A percentile compares a stretch with the other conserved stretches of the same genome.
phyloP scores from a whole-genome alignment of 768 basidiomycete species.

The Tricholoma bakamatsutake region DNA sequence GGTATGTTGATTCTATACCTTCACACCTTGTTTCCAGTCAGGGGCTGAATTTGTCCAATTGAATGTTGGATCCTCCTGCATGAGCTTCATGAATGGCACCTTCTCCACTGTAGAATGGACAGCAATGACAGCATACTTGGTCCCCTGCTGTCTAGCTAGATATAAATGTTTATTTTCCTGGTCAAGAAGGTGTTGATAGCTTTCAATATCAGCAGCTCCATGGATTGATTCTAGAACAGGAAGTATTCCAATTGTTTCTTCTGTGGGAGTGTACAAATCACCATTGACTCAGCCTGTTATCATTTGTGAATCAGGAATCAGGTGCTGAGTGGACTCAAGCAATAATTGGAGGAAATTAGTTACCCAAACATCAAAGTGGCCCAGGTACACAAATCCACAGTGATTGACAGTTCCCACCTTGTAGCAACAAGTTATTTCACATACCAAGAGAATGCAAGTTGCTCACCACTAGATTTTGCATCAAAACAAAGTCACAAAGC shows the following conservation, averaged over 20 bases:
- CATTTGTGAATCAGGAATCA: neutral
- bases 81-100: conserved; percentile 18
- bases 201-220: neutral
- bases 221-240: neutral
- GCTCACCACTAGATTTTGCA: conserved; percentile 9
- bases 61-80: neutral
- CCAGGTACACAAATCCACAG: conserved; percentile 12
- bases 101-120: conserved; percentile 19
- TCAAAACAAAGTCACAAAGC: conserved; percentile 11
- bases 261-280: conserved; percentile 3
- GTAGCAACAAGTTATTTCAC: too few species aligned
- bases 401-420: conserved; percentile 19
- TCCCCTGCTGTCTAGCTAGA: conserved; percentile 15
- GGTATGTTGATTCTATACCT: neutral
- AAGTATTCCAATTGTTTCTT: conserved; percentile 1
- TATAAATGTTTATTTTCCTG: neutral
- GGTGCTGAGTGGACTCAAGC: neutral
- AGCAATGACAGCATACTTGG: conserved; percentile 17
- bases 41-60: neutral
- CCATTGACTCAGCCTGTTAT: conserved; percentile 6
- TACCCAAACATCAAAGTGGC: conserved; percentile 18
- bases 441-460: conserved; percentile 22
- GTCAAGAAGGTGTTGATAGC: neutral
- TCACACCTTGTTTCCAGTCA: neutral
- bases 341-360: conserved; percentile 9